Base-by-base conservation (phyloP, 1,284 basidiomycete species). In the Tylopilus sp. region DNA sequence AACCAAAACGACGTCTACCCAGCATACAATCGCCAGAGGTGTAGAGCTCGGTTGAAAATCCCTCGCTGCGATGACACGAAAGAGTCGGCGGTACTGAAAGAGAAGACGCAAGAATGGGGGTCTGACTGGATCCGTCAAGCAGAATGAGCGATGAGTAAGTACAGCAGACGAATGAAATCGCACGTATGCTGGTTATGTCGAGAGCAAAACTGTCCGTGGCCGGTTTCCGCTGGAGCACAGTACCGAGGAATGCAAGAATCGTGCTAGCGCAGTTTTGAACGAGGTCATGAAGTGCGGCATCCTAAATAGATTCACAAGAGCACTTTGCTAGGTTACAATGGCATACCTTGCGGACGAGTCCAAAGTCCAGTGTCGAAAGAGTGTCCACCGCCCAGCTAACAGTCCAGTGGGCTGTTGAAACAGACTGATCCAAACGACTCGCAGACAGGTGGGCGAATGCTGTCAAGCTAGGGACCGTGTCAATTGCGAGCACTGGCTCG, bases 1-100 rank as follows among this genome's bases (percentile, higher is more conserved):
- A 5, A 74, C 73, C n/a, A 89, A 61, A 18, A 86, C 50, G 38
- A 74, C 63, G 51, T 89, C 85, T 6, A 80, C 77, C 81, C 82
- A 86, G 58, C 77, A 84, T 41, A 81, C 65, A 23, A 77, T 53
- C 6, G 71, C 61, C 2, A 70, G 64, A 18, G 66, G 48, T 10
- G 56, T 46, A 19, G 55, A 52, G 11, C 46, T 53, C 18, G 49
- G 51, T 12, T 50, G 44, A 13, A 60, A 47, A 40, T 66, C 59
- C 19, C 63, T 64, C 4, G 66, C 59, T 29, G 76, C 77, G 41
- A 79, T 69, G 30, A 49, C 46, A 44, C 73, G 76, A 55, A 81
- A 78, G 16, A 71, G 56, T 44, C 60, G 68, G 48, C 83, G 67
- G 51, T 77, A 74, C 26, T 69, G 63, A 53, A 86, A 79, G n/a